These are phyloP conservation scores for Cordyceps fumosorosea DNA, from an alignment of 2,329 filamentous ascomycete species.

Conservation along the genomic window DNA sequence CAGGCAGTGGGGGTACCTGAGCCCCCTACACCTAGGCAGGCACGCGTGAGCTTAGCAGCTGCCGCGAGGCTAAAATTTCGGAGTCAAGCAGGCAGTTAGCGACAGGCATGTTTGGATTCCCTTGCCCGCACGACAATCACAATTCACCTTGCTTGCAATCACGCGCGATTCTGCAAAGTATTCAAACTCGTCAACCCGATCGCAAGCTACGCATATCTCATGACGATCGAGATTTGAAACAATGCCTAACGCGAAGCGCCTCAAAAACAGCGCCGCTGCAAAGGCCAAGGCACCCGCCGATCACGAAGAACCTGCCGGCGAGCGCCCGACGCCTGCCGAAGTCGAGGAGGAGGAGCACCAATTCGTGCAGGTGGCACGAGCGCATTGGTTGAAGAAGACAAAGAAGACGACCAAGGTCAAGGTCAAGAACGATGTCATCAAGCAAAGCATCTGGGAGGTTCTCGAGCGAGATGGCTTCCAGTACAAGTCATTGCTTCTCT, in stretches of 20 bases:
- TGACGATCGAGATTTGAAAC: slow-evolving; percentile 14
- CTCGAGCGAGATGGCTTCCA: slow-evolving; percentile 76
- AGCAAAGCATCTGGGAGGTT: slow-evolving; percentile 81
- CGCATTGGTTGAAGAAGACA: slow-evolving; percentile 71
- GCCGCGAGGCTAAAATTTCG: slow-evolving; percentile 31
- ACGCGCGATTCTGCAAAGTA: slow-evolving; percentile 2
- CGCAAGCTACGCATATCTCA: slow-evolving; percentile 3
- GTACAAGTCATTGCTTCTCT: slow-evolving; percentile 67
- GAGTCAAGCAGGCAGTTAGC: neutral
- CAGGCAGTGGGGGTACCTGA: neutral
- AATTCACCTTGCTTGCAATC: neutral
- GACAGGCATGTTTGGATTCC: slow-evolving; percentile 15
- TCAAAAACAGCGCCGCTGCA: slow-evolving; percentile 45
- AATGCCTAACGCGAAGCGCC: slow-evolving; percentile 56
- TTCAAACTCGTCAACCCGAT: neutral
- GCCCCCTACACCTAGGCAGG: neutral
- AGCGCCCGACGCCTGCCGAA: slow-evolving; percentile 51
- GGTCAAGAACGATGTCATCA: slow-evolving; percentile 79
- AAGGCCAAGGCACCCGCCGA: slow-evolving; percentile 27
- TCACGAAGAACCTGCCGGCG: slow-evolving; percentile 32
- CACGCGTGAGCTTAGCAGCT: slow-evolving; percentile 4
- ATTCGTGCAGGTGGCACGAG: slow-evolving; percentile 71
- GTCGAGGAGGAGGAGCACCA: slow-evolving; percentile 65
- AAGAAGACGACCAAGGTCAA: slow-evolving; percentile 58
- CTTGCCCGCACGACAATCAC: neutral